Conservation (phyloP, 2,329 filamentous ascomycete species). For the Pseudogymnoascus sp. region DNA sequence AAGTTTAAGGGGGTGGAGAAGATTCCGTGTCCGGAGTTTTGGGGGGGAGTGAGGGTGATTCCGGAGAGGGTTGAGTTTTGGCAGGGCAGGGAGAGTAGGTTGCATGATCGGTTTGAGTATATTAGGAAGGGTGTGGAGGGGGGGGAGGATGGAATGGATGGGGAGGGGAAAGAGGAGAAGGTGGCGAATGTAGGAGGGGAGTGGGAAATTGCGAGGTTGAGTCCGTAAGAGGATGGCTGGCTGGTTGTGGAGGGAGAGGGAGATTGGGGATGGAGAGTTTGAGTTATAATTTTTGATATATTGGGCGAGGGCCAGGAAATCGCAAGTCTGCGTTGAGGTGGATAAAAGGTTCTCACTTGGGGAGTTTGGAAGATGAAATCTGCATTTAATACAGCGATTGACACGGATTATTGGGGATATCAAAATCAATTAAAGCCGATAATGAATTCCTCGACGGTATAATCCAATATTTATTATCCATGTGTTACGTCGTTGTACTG, state of each 20-base stretch:
- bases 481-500: neutral
- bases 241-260: neutral
- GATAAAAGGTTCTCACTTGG: neutral
- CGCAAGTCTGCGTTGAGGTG: neutral
- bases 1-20: conserved; percentile 66
- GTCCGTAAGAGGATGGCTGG: conserved; percentile 43
- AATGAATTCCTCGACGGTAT: neutral
- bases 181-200: conserved; percentile 33
- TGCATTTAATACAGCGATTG: neutral
- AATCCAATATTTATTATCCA: neutral
- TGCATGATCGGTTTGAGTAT: conserved; percentile 93
- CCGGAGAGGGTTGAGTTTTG: conserved; percentile 91
- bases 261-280: neutral
- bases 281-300: neutral
- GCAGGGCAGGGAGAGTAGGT: conserved; percentile 79
- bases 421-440: neutral
- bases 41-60: conserved; percentile 82
- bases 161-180: conserved; percentile 56
- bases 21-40: conserved; percentile 88
- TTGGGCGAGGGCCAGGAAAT: neutral
- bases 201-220: conserved; percentile 67
- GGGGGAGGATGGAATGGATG: conserved; percentile 47
- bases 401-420: neutral
- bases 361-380: neutral
- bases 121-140: conserved; percentile 45